Base-by-base conservation (phyloP, 2,329 filamentous ascomycete species). In the Talaromyces atroroseus region DNA sequence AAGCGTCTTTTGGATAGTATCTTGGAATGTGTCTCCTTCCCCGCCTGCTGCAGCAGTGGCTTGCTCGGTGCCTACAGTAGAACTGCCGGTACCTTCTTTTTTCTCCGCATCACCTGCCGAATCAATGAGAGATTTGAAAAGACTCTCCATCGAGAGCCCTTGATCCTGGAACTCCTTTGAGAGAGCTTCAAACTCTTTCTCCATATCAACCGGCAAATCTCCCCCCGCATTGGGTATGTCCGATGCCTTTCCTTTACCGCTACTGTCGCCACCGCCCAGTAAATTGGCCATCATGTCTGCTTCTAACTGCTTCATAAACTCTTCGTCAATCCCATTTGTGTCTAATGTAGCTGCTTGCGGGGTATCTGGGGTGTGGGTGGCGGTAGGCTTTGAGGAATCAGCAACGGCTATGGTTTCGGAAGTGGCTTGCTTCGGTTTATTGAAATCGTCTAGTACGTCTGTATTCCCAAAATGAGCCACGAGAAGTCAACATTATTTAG, bases 401-500 rank as follows among this genome's bases (percentile, higher is more conserved):
- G 55, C 44, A 47, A 58, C 26, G 26, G 8, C 57, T 58, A 62
- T 62, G 29, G 61, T 58, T 16, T 66, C 63, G 46, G 64, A 49
- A 48, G 63, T 46, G 42, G 62, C 67, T 45, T 65, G 69, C 78
- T 80, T 64, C 73, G 67, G 62, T 82, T 87, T 75, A 44, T 87
- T 86, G 74, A 99, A 99, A 62, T 96, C 89, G 68, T 96, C 90
- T 24, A 99, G 85, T 73, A 97, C 88, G 65, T 97, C 92, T 48
- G 53, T 61, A 52, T 49, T 38, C 60, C 21, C 8, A 44, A 45
- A 24, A 29, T 51, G 20, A 42, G 18, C 20, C 36, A 32, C 26
- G 34, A n/a, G n/a, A n/a, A 23, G 42, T 10, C 21, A 14, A 52
- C 6, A 11, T 36, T 18, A 21, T 5, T 40, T 45, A 52, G 8